Percentiles rank a stretch among this genome's conserved stretches.
Conservation (phyloP, 2,329 filamentous ascomycete genomes). For the Fusarium sarcochroum region DNA sequence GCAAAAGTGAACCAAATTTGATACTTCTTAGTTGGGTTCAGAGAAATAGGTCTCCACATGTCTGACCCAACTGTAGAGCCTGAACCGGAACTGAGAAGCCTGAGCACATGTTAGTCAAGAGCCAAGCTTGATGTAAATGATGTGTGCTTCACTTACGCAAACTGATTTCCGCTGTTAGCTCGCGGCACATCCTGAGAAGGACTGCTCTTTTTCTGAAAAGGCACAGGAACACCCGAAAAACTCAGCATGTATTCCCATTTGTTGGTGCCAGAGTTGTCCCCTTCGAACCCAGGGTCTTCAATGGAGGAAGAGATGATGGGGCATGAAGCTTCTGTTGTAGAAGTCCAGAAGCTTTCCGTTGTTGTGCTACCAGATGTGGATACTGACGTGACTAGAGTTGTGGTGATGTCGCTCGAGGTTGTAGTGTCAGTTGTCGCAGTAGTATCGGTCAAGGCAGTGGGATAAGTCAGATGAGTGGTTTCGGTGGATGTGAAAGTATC, state of each 20-base stretch:
- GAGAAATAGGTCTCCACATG: slow-evolving; percentile 6
- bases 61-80: slow-evolving; percentile 5
- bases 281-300: slow-evolving; percentile 7
- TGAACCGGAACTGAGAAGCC: not conserved
- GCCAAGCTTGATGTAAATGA: not conserved
- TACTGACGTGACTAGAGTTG: not conserved
- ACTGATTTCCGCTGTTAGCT: slow-evolving; percentile 6
- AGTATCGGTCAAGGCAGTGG: not conserved
- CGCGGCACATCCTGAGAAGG: not conserved
- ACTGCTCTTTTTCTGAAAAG: slow-evolving; percentile 3
- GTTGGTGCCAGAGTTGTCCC: slow-evolving; percentile 2
- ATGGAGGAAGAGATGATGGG: not conserved
- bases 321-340: slow-evolving; percentile 3
- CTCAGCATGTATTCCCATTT: not conserved
- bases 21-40: slow-evolving; percentile 12
- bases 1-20: slow-evolving; percentile 5
- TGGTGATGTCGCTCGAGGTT: not conserved
- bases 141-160: slow-evolving; percentile 1
- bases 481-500: not conserved
- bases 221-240: not conserved
- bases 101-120: not conserved
- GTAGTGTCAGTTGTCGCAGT: not conserved
- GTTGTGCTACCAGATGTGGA: not conserved
- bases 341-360: slow-evolving; percentile 1
- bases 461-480: not conserved